These are phyloP conservation scores for Aspergillus sojae DNA, from an alignment of 2,329 filamentous ascomycete species.

Conservation along the genomic window DNA sequence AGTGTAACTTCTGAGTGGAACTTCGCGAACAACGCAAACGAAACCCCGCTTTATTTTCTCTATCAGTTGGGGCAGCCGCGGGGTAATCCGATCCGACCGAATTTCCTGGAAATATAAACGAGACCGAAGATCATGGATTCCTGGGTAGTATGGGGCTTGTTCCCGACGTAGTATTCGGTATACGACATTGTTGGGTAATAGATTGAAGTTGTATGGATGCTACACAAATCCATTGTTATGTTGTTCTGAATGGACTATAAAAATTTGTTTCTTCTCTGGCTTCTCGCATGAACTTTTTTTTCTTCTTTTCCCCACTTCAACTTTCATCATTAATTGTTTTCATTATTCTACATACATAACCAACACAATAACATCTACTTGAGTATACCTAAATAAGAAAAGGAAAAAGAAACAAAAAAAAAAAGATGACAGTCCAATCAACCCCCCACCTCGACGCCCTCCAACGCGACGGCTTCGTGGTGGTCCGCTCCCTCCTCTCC, in stretches of 20 bases:
- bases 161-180: constrained; percentile 14
- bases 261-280: neutral
- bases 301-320: neutral
- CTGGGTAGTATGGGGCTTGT: constrained; percentile 7
- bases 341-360: neutral
- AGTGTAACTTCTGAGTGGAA: neutral
- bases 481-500: constrained; percentile 67
- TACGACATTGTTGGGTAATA: constrained; percentile 17
- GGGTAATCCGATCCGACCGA: constrained; percentile 3
- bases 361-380: neutral
- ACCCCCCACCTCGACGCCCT: constrained; percentile 57
- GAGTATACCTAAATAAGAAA: neutral
- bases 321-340: no score
- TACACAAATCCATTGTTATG: neutral
- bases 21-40: neutral
- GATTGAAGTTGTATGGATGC: neutral
- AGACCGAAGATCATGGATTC: neutral
- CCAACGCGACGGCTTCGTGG: constrained; percentile 73
- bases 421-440: constrained; percentile 18
- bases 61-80: constrained; percentile 6
- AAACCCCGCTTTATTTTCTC: constrained; percentile 8
- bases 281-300: neutral
- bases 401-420: constrained; percentile 1
- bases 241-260: neutral
- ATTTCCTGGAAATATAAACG: neutral